Base-by-base conservation (phyloP, 805 yeast species). In the Hermanozyma aechmeae region DNA sequence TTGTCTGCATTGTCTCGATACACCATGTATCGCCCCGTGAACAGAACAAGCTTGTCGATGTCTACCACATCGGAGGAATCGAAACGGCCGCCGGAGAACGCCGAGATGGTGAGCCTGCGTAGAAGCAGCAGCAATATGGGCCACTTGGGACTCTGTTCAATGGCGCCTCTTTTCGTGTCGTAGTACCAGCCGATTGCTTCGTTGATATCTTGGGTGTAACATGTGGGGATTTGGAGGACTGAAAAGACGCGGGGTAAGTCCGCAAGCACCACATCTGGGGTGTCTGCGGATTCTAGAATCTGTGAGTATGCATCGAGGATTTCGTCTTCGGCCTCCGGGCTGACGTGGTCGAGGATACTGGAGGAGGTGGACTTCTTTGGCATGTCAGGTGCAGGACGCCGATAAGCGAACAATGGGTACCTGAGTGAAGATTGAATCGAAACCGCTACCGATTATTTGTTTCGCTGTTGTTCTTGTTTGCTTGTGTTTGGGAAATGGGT, bases 1-100 rank as follows among this genome's bases (percentile, higher is more conserved):
- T 34, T 37, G 11, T 19, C 24, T 29, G 43, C 52, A 21, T 55
- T 40, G 35, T 62, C 49, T 25, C 66, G 34, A 32, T 57, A 58
- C 32, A 50, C 48, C 13, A 61, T 30, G 13, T 62, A 44, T 26
- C 48, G 47, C 24, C 38, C 43, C 24, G 43, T 35, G 31, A 53
- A 47, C 13, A 25, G 22, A 11, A 59, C 44, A 16, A 62, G 43
- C 38, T 61, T 63, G 30, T 61, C 67, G 16, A 62, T 46, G 35
- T 63, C 68, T 11, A 63, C 45, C 4, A 63, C 50, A 33, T 62
- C 69, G 5, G 61, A 43, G 7, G 56, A 45, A 14, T 51, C 54
- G 16, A 34, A 33, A 2, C 38, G 24, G 12, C 36, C 37, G 5
- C 26, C 26, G 12, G 34, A 21, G 3, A 35, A 29, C 3, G 43